Conservation (phyloP, 768 basidiomycete species). For the Lyophyllum semitale region DNA sequence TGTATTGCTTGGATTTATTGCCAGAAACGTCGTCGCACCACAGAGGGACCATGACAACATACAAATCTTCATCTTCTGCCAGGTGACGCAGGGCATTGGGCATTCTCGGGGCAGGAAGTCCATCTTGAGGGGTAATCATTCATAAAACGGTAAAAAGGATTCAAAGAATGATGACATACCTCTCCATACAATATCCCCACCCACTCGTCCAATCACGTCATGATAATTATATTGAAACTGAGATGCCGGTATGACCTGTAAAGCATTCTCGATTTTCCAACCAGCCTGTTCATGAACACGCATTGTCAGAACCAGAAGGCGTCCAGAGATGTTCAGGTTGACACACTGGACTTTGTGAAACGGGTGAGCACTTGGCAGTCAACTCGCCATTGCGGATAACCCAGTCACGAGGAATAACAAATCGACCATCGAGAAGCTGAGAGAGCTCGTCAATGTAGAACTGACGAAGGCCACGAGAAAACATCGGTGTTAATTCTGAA, state of each 20-base stretch:
- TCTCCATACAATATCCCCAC: neutral
- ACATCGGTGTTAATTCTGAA: constrained; percentile 14
- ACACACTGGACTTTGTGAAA: neutral
- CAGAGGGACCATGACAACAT: neutral
- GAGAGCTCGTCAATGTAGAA: constrained; percentile 28
- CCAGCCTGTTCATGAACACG: neutral
- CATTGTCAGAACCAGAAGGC: neutral
- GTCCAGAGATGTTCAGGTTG: neutral
- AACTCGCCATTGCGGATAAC: constrained; percentile 8
- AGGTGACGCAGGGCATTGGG: neutral
- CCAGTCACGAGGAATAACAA: constrained; percentile 23
- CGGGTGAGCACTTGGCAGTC: neutral
- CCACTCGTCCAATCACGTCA: neutral
- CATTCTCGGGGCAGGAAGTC: neutral
- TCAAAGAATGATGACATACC: neutral
- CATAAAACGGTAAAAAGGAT: neutral
- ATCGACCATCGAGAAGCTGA: constrained; percentile 11
- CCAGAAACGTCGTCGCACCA: constrained; percentile 22
- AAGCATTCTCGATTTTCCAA: neutral
- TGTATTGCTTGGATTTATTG: constrained; percentile 28
- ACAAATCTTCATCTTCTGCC: neutral
- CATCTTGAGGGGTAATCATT: neutral
- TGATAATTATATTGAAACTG: neutral
- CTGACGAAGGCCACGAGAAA: constrained; percentile 17
- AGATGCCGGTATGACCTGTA: neutral